These are phyloP conservation scores for Verticillium nonalfalfae DNA, from an alignment of 2,329 filamentous ascomycete species.

Conservation along the genomic window DNA sequence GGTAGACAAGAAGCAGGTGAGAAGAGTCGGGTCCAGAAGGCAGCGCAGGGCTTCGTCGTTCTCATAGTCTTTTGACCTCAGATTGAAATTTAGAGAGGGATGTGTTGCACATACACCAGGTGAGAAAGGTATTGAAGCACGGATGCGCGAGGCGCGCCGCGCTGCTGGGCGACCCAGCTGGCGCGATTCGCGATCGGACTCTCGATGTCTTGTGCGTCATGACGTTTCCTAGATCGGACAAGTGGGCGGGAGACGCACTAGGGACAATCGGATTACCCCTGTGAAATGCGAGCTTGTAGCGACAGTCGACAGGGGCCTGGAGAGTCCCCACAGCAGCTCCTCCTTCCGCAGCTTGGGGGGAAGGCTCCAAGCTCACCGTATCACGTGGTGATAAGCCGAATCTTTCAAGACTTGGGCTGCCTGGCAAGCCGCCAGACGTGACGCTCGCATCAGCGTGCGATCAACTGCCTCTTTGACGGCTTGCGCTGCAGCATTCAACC, in stretches of 20 bases:
- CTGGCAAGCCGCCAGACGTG: too few species aligned
- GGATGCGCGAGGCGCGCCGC: neutral
- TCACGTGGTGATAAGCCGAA: too few species aligned
- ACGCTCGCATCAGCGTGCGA: too few species aligned
- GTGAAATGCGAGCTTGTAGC: neutral
- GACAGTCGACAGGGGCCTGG: neutral
- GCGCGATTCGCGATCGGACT: slow-evolving; percentile 5
- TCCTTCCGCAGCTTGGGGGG: too few species aligned
- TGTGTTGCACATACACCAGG: neutral
- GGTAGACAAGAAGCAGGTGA: neutral
- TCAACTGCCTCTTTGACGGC: too few species aligned
- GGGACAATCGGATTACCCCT: neutral
- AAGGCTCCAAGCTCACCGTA: too few species aligned
- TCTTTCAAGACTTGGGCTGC: too few species aligned
- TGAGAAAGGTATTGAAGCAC: neutral
- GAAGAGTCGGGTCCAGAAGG: neutral
- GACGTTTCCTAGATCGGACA: slow-evolving; percentile 9
- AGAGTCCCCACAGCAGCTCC: neutral
- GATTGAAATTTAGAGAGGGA: neutral
- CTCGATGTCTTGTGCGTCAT: slow-evolving; percentile 13
- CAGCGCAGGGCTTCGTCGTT: too few species aligned
- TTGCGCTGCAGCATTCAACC: neutral
- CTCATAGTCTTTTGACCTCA: too few species aligned
- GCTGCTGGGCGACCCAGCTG: neutral
- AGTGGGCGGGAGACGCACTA: neutral